Base-by-base conservation (phyloP, 2,329 filamentous ascomycete species). In the Arachnomyces sp. region DNA sequence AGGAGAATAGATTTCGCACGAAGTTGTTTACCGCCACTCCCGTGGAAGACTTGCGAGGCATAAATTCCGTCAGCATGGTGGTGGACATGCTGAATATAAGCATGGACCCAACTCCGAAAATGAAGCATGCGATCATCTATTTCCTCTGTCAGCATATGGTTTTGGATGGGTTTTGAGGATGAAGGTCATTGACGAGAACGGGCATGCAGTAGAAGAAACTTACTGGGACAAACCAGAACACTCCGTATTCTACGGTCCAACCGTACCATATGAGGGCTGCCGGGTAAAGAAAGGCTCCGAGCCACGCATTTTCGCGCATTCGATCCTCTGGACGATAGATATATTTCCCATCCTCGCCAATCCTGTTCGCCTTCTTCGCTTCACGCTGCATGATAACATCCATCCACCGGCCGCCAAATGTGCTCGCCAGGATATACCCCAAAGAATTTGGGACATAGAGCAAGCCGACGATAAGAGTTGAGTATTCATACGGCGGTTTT, bases 31-130 rank as follows among this genome's bases (percentile, higher is more conserved):
- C 68, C 0, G 85, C 86, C 2, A 90, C 82, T 1, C 84, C 84
- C 8, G 76, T 76, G 3, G 79, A 83, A 36, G 80, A 81, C 46
- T 74, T 72, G 31, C 76, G 72, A 11, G 83, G 83, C 71, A 90
- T 81, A 55, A 90, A 88, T 55, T 92, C 85, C 0, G 85, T 90
- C 49, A 92, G 67, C 82, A 92, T 88, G 0, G 86, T 92, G 0
- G 84, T 88, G 0, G 77, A 71, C 50, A 78, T 73, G 36, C 77
- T 74, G 62, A 85, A 88, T 20, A 88, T 79, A 3, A 92, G 70
- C 86, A 93, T 92, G 25, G 75, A 81, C 2, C 82, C 81, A 3
- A 84, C 51, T 12, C 86, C 86, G 52, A 90, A 92, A 56, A 81
- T 74, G 58, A 86, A 83, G 31, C 81, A 79, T 16, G 79, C 78